phyloP scores from a whole-genome alignment of 257 asterid species.

The Ophiorrhiza pumila region DNA sequence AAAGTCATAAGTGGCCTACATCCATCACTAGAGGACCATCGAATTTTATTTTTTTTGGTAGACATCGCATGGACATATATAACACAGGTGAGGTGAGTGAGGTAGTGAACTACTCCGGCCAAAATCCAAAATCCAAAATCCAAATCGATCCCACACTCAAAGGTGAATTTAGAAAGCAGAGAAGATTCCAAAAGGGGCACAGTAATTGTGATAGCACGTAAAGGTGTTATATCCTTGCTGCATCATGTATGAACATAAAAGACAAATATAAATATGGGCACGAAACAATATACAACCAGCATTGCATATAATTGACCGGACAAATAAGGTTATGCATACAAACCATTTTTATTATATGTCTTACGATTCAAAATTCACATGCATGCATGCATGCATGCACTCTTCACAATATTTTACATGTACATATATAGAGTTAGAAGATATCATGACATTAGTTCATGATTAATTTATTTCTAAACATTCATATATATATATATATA shows the following conservation, averaged over 20 bases:
- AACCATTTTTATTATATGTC: background rate
- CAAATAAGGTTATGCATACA: conserved; percentile 14
- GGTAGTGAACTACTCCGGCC: too few relatives aligned
- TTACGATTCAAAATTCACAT: background rate
- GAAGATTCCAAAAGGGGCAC: conserved; percentile 47
- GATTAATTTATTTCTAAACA: too few relatives aligned
- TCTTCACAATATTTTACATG: too few relatives aligned
- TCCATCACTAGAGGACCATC: conserved; percentile 3
- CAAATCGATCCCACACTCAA: conserved; percentile 1
- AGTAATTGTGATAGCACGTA: conserved; percentile 49
- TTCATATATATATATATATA: too few relatives aligned
- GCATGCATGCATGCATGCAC: background rate
- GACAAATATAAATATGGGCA: conserved; percentile 34
- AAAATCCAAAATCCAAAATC: too few relatives aligned
- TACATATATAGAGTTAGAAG: background rate
- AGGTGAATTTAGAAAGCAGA: conserved; percentile 27
- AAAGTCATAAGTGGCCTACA: conserved; percentile 14
- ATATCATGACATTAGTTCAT: background rate
- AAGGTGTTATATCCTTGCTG: conserved; percentile 38
- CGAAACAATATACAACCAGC: conserved; percentile 20
- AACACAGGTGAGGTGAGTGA: too few relatives aligned
- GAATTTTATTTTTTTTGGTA: too few relatives aligned
- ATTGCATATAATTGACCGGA: conserved; percentile 27
- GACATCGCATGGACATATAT: too few relatives aligned
- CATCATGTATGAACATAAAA: conserved; percentile 23